phyloP scores from a whole-genome alignment of 306 rosid genomes.

The Fragaria nilgerrensis region DNA sequence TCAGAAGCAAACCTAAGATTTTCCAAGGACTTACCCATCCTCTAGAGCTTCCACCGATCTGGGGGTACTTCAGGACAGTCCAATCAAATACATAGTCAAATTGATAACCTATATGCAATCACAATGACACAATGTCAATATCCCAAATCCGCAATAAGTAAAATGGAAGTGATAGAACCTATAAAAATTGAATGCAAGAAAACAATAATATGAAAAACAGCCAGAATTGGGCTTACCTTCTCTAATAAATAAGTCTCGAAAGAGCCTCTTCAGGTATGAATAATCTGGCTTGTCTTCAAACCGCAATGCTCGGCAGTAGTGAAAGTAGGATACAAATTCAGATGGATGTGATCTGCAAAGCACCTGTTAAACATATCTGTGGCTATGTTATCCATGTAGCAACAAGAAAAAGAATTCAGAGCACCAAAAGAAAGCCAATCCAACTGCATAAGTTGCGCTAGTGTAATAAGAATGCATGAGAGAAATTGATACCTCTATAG shows the following conservation, averaged over 20 bases:
- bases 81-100: conserved; percentile 90
- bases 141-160: background rate
- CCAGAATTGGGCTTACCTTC: conserved; percentile 53
- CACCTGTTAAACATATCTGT: conserved; percentile 51
- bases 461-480: background rate
- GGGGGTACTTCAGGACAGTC: conserved; percentile 85
- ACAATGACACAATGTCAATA: conserved; percentile 30
- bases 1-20: conserved; percentile 1
- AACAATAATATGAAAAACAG: conserved; percentile 4
- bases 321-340: conserved; percentile 96
- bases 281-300: conserved; percentile 99
- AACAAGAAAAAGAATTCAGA: conserved; percentile 14
- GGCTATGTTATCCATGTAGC: conserved; percentile 30
- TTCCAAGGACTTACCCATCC: conserved; percentile 66
- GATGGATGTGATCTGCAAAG: conserved; percentile 90
- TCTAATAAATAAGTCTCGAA: conserved; percentile 90
- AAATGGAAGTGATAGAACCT: background rate
- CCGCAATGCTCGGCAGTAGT: conserved; percentile 91
- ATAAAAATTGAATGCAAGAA: background rate
- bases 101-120: conserved; percentile 61
- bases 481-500: conserved; percentile 72
- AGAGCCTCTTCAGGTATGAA: conserved; percentile 93
- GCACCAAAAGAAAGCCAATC: conserved; percentile 4
- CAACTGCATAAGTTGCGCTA: background rate
- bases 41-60: conserved; percentile 58